phyloP scores from a whole-genome alignment of 805 yeast genomes.

The Saturnispora ahearnii region DNA sequence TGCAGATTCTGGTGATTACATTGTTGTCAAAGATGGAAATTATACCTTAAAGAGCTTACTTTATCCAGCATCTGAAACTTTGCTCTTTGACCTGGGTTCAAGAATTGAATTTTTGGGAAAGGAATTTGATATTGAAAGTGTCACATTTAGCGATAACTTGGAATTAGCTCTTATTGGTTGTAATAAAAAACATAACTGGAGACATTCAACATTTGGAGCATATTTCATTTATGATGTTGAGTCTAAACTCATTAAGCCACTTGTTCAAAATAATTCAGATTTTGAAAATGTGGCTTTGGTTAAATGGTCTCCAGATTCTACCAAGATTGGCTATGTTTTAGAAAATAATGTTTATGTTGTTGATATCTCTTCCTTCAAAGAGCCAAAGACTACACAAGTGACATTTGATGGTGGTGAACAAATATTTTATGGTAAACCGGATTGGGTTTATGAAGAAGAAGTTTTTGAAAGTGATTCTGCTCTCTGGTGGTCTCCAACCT shows the following conservation, averaged over 20 bases:
- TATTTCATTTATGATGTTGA: constrained; percentile 54
- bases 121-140: constrained; percentile 39
- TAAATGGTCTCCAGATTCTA: constrained; percentile 68
- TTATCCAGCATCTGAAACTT: constrained; percentile 35
- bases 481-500: constrained; percentile 82
- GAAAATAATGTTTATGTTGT: constrained; percentile 63
- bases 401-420: constrained; percentile 64
- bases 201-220: constrained; percentile 59
- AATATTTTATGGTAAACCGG: constrained; percentile 81
- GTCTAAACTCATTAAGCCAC: constrained; percentile 19
- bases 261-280: constrained; percentile 13
- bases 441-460: constrained; percentile 94
- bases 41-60: constrained; percentile 48
- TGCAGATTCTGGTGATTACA: constrained; percentile 60
- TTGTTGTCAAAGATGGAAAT: constrained; percentile 37
- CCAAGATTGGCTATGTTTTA: constrained; percentile 53
- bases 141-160: constrained; percentile 62
- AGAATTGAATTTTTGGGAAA: constrained; percentile 32
- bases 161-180: constrained; percentile 50
- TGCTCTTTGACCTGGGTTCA: constrained; percentile 41
- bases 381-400: constrained; percentile 34
- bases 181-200: constrained; percentile 53
- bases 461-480: constrained; percentile 63
- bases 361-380: constrained; percentile 21
- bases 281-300: constrained; percentile 37